A percentile compares a stretch with the other conserved stretches of the same genome.
These are phyloP conservation scores for Anaeramoeba ignava DNA, from an alignment of 78 protist species.

Conservation along the genomic window DNA sequence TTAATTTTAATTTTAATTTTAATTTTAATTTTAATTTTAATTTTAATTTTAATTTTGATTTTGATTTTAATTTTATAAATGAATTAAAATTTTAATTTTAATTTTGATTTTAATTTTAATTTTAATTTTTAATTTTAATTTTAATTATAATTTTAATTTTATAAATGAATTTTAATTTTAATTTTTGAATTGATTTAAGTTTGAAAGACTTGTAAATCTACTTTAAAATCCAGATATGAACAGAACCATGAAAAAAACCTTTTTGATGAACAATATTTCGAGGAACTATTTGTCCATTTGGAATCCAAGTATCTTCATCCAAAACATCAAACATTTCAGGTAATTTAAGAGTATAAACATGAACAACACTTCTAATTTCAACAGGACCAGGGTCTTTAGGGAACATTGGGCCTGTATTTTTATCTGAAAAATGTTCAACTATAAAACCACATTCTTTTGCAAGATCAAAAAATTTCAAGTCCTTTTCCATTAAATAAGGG, in stretches of 20 bases:
- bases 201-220: too few species aligned
- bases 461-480: background rate
- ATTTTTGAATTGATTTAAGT: too few species aligned
- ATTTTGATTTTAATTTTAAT: too few species aligned
- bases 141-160: too few species aligned
- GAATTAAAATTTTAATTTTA: too few species aligned
- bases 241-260: background rate
- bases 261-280: background rate
- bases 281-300: background rate
- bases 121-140: too few species aligned
- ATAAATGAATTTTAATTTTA: too few species aligned
- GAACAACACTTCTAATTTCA: background rate
- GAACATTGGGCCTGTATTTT: background rate
- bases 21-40: too few species aligned
- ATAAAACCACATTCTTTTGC: background rate
- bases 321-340: background rate
- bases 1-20: too few species aligned
- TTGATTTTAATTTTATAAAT: too few species aligned
- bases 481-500: slow-evolving; percentile 5
- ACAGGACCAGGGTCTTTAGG: background rate
- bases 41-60: too few species aligned
- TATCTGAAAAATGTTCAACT: background rate
- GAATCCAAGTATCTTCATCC: background rate
- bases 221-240: background rate
- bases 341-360: background rate